These are phyloP conservation scores for Cornus florida DNA, from an alignment of 148 eudicot species.

Conservation along the genomic window DNA sequence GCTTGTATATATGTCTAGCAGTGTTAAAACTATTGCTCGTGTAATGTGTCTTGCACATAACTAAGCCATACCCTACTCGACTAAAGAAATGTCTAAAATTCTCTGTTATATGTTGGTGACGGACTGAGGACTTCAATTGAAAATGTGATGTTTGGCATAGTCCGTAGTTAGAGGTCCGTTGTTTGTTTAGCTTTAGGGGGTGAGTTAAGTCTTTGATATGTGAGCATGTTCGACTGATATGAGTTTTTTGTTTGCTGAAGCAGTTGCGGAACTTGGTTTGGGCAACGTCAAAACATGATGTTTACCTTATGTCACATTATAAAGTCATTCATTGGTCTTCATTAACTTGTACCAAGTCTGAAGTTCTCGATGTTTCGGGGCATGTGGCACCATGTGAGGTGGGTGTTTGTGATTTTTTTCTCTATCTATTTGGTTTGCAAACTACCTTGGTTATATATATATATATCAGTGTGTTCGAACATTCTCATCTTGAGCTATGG, in stretches of 20 bases:
- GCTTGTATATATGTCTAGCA: neutral
- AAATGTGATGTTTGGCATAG: neutral
- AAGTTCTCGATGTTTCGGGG: conserved; percentile 79
- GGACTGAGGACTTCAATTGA: neutral
- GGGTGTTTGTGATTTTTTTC: conserved; percentile 12
- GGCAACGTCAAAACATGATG: conserved; percentile 90
- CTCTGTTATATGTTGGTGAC: neutral
- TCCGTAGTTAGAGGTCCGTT: neutral
- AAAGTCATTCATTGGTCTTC: conserved; percentile 58
- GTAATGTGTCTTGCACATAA: neutral
- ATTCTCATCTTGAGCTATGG: neutral
- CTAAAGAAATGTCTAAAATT: too few relatives aligned
- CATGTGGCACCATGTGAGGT: conserved; percentile 88
- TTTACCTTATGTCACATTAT: conserved; percentile 74
- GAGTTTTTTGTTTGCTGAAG: conserved; percentile 9
- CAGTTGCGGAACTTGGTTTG: conserved; percentile 93
- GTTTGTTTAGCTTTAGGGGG: neutral
- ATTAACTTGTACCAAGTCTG: conserved; percentile 45
- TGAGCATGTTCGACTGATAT: conserved; percentile 8
- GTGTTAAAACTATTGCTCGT: neutral
- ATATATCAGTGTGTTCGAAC: too few relatives aligned
- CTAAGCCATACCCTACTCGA: neutral
- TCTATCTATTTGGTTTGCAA: neutral
- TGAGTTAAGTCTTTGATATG: neutral
- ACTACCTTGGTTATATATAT: neutral